Base-by-base conservation (phyloP, 2,329 filamentous ascomycete species). In the Xylariaceae sp. region DNA sequence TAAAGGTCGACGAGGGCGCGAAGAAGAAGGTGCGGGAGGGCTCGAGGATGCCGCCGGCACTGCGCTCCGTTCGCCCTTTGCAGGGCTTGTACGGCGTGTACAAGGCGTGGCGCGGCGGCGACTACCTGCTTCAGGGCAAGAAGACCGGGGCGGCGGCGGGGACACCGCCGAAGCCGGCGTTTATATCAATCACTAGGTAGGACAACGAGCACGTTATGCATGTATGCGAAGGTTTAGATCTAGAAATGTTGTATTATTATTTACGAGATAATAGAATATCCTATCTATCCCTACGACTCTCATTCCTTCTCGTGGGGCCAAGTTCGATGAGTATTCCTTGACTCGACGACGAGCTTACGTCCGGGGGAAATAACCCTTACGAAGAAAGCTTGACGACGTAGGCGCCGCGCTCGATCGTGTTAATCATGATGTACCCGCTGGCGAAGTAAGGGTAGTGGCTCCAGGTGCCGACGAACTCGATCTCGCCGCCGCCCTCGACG, bases 1-100 rank as follows among this genome's bases (percentile, higher is more conserved):
- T 89, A 20, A 82, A 80, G 64, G 81, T 82, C 0, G 76, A 77
- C 40, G 69, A 75, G 2, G 71, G 73, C 1, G 70, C 64, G 1
- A 71, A 75, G 32, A 68, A 68, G 32, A 64, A 62, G 9, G 69
- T 65, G 14, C 69, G 61, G 40, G 65, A 70, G 59, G 63, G 57
- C 1, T 68, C 69, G n/a, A 72, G 74, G 37, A 68, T 76, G 58
- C 67, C 67, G 51, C 63, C 65, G 2, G 51, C 65, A 5, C 55
- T 74, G 4, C 73, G 71, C 58, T 60, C 67, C 2, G 62, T 74
- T 2, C 75, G 79, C 71, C 79, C 79, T 0, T 62, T 81, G 40
- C 66, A 73, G 37, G 80, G 80, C 0, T 46, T 81, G 40, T 78
- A 74, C 37, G 79, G 79, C 0, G 78, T 81, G 1, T 75, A 75